phyloP scores from a whole-genome alignment of 345 rosid species.

The Litchi chinensis region DNA sequence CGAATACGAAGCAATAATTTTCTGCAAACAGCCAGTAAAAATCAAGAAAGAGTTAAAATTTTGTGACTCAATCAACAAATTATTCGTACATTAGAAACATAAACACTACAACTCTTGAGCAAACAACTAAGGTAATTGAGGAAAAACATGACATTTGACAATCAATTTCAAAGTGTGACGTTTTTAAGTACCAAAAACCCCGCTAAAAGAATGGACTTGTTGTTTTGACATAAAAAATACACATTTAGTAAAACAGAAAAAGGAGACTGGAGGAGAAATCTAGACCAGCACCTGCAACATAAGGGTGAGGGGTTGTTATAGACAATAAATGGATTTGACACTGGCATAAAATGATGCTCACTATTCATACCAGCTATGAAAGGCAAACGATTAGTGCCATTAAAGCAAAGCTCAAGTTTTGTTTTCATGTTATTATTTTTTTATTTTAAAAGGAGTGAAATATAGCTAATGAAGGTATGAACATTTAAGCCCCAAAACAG shows the following conservation, averaged over 20 bases:
- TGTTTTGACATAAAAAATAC: constrained; percentile 2
- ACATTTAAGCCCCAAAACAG: constrained; percentile 30
- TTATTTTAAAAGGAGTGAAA: constrained; percentile 35
- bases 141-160: constrained; percentile 18
- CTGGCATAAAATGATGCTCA: constrained; percentile 24
- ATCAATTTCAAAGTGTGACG: constrained; percentile 22
- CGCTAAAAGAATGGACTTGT: constrained; percentile 16
- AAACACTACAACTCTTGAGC: not conserved
- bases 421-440: not conserved
- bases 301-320: constrained; percentile 38
- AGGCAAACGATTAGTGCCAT: constrained; percentile 31
- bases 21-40: constrained; percentile 45
- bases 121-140: constrained; percentile 2
- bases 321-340: constrained; percentile 37
- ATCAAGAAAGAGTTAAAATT: constrained; percentile 16
- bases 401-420: constrained; percentile 38
- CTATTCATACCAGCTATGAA: constrained; percentile 31
- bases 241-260: constrained; percentile 19
- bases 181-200: constrained; percentile 15
- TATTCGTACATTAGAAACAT: not conserved
- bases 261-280: constrained; percentile 21
- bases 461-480: constrained; percentile 31
- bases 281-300: constrained; percentile 25
- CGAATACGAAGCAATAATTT: constrained; percentile 60
- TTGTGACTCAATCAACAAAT: not conserved